phyloP scores from a whole-genome alignment of 2,329 filamentous ascomycete species.

The Alternaria incomplexa region DNA sequence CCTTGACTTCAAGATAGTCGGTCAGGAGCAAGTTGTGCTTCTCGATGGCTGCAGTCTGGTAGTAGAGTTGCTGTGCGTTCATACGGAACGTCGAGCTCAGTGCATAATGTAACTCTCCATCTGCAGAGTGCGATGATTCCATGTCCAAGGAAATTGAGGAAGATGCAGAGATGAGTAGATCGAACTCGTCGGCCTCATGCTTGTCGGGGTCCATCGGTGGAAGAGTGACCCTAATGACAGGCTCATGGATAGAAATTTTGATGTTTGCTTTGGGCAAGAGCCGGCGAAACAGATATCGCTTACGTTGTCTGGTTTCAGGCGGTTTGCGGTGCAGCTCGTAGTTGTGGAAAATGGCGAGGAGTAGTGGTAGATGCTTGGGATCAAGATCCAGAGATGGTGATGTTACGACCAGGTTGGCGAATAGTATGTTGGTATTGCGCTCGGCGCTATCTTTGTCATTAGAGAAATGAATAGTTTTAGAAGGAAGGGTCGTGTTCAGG shows the following conservation, averaged over 20 bases:
- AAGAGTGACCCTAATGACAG: constrained; percentile 86
- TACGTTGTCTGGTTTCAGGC: constrained; percentile 48
- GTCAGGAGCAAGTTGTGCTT: constrained; percentile 87
- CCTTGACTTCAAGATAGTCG: constrained; percentile 85
- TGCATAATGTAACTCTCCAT: constrained; percentile 85
- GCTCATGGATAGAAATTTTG: constrained; percentile 96
- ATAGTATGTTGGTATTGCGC: constrained; percentile 93
- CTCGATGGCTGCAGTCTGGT: constrained; percentile 82
- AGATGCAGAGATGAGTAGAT: constrained; percentile 92
- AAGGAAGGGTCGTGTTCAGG: constrained; percentile 89
- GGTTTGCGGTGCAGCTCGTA: constrained; percentile 34
- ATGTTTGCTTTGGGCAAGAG: constrained; percentile 91
- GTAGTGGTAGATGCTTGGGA: constrained; percentile 85
- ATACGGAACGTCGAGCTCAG: constrained; percentile 81
- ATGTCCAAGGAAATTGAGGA: constrained; percentile 92
- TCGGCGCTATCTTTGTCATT: constrained; percentile 75
- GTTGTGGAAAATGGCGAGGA: constrained; percentile 75
- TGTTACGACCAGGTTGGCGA: constrained; percentile 94
- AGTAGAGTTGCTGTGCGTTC: constrained; percentile 88
- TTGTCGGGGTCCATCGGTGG: constrained; percentile 71
- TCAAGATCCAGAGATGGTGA: constrained; percentile 94
- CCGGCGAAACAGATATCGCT: constrained; percentile 75
- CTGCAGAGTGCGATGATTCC: constrained; percentile 90
- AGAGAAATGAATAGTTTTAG: constrained; percentile 86
- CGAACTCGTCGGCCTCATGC: constrained; percentile 78